Base-by-base conservation (phyloP, 169 alveolate genomes). In the Cryptosporidium meleagridis region DNA sequence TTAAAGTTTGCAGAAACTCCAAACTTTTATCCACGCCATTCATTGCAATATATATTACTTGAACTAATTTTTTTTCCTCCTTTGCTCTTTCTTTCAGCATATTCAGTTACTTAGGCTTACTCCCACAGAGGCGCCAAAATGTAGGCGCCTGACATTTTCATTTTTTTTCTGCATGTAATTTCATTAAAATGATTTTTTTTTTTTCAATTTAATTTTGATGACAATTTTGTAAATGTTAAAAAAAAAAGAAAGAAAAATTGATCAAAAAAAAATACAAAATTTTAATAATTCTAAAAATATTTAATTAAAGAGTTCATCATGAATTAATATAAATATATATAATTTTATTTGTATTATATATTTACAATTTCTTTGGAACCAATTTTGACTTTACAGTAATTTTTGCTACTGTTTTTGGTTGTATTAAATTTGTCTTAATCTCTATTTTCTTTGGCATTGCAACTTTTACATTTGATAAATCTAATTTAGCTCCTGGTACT, bases 1-100 rank as follows among this genome's bases (percentile, higher is more conserved):
- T 21, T 48, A 80, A 23, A 26, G 89, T 44, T 37, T 80, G 89
- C 48, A 80, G 35, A 45, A 59, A 62, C 37, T n/a, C 41, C 44
- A 65, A 44, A 62, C 41, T 80, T 39, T 62, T 68, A 26, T 62
- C 89, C 18, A 80, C 39, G 29, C 75, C 89, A 80, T 80, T 80
- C 89, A 80, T 80, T 61, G 58, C 21, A 75, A 31, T 26, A 53
- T 58, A 35, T 75, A 55, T 53, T 18, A 8, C 65, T 21, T 21
- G 2, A 44, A 16, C 84, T 44, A 2, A 16, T 29, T 70, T 39
- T 29, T 44, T 18, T 16, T 26, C 37, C 65, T 7, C 59, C 59
- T 23, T 2, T 44, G 5, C 59, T 29, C 59, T 62, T 70, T 29
- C 59, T 62, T 70, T 45, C n/a, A 23, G 18, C 12, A 14, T 67